Percentiles rank a stretch among this genome's conserved stretches.
These are phyloP conservation scores for Fagopyrum esculentum DNA, from an alignment of 148 eudicot species.

Conservation along the genomic window DNA sequence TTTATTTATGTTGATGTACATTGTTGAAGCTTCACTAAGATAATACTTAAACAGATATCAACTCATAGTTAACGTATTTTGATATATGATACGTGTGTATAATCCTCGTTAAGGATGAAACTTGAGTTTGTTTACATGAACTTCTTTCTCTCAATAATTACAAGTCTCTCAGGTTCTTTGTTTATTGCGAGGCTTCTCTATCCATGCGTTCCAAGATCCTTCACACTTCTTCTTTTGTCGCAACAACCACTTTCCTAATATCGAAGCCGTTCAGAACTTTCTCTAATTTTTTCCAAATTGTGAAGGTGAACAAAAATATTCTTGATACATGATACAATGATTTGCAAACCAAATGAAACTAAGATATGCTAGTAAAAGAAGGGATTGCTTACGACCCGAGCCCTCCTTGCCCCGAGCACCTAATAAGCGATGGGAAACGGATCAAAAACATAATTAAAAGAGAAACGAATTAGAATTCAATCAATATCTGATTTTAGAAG, in stretches of 20 bases:
- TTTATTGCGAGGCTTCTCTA: constrained; percentile 39
- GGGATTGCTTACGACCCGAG: too few relatives aligned
- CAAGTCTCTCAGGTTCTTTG: constrained; percentile 16
- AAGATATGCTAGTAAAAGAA: not conserved
- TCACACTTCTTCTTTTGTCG: constrained; percentile 70
- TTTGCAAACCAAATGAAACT: not conserved
- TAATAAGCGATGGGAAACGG: too few relatives aligned
- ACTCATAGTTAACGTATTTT: not conserved
- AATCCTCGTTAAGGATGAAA: not conserved
- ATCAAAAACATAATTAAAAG: too few relatives aligned
- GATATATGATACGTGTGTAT: not conserved
- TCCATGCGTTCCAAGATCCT: constrained; percentile 60
- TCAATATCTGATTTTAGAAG: too few relatives aligned
- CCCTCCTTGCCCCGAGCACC: too few relatives aligned
- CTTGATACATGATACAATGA: constrained; percentile 57
- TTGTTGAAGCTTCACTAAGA: not conserved
- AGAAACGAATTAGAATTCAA: too few relatives aligned
- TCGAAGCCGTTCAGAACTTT: constrained; percentile 30
- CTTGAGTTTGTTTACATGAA: not conserved
- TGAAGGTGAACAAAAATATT: constrained; percentile 84
- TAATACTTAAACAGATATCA: not conserved
- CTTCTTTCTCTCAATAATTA: not conserved
- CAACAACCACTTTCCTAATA: constrained; percentile 72
- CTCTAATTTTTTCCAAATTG: constrained; percentile 62
- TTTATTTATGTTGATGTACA: not conserved